Base-by-base conservation (phyloP, 352 stramenopile genomes). In the Pythium pyrilobum region DNA sequence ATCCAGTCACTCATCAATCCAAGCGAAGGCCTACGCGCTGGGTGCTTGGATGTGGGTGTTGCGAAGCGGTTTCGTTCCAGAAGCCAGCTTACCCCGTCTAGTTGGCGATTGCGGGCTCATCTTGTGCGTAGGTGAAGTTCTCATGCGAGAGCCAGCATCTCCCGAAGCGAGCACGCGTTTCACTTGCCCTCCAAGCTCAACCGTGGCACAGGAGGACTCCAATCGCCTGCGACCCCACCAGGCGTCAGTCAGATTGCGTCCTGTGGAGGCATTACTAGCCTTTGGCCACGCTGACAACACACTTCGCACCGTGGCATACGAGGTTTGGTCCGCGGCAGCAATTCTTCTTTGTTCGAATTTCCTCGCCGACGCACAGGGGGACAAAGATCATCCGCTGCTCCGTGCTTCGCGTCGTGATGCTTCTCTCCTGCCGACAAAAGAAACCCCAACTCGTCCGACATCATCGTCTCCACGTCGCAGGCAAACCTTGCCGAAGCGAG, bases 31-130 rank as follows among this genome's bases (percentile, higher is more conserved):
- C 11, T 32, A 39, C 3, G 52, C 52, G 12, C 24, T 59, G 2
- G 7, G 21, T 29, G 21, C 40, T 21, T 59, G 52, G 52, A 32
- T 59, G 4, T 59, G 52, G 52, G 21, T 59, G 5, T 23, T 59
- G 12, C 15, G 32, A 0, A 15, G n/a, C 31, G 5, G 15, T 9
- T 13, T 29, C 0, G 1, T 50, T 1, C 1, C 0, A 4, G 13
- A 3, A 0, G 25, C 16, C 16, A 16, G 13, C 12, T n/a, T 57
- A 9, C 20, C 10, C 8, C 25, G 44, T 12, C 9, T 57, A 5
- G 36, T 57, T 10, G 28, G 24, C 5, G 12, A 47, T 4, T 44
- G 25, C 13, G 40, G 50, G 5, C 8, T 57, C 31, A 28, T 42
- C 3, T 1, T 18, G 6, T 18, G 36, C 2, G 8, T 36, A 6